A percentile compares a stretch with the other conserved stretches of the same genome.
phyloP scores from a whole-genome alignment of 495 filamentous ascomycete species.

The Clohesyomyces aquaticus region DNA sequence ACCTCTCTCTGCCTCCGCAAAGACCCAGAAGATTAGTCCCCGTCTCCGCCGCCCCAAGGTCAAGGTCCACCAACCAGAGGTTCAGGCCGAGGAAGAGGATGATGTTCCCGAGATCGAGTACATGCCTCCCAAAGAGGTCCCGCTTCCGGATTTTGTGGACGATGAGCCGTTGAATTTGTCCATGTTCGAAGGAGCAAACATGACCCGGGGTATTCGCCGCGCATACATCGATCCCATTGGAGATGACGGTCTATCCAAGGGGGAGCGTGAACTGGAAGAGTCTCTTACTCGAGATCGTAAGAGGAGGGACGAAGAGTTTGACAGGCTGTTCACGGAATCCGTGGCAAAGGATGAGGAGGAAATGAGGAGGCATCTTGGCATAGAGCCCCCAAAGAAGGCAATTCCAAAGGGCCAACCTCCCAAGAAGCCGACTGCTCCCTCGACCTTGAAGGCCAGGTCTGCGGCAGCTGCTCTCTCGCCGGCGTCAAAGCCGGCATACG shows the following conservation, averaged over 20 bases:
- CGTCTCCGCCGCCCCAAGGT: slow-evolving; percentile 54
- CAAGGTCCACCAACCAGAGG: slow-evolving; percentile 52
- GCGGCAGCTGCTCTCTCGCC: slow-evolving; percentile 61
- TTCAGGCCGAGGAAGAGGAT: slow-evolving; percentile 58
- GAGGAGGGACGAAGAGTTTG: slow-evolving; percentile 61
- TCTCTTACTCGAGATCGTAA: slow-evolving; percentile 61
- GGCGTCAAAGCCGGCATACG: slow-evolving; percentile 41
- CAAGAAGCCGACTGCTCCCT: slow-evolving; percentile 38
- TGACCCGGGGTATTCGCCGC: slow-evolving; percentile 69
- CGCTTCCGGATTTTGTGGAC: slow-evolving; percentile 75
- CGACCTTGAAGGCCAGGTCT: slow-evolving; percentile 56
- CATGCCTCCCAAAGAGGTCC: slow-evolving; percentile 67
- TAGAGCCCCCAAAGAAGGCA: slow-evolving; percentile 26
- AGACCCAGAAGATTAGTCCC: slow-evolving; percentile 56
- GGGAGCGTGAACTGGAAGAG: slow-evolving; percentile 33
- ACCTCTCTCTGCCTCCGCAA: slow-evolving; percentile 50
- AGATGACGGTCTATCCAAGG: slow-evolving; percentile 60
- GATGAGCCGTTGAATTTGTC: slow-evolving; percentile 62
- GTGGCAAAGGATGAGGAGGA: slow-evolving; percentile 34
- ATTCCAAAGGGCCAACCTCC: slow-evolving; percentile 1
- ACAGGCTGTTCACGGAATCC: slow-evolving; percentile 42
- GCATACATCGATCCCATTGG: slow-evolving; percentile 68
- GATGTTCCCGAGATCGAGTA: slow-evolving; percentile 76
- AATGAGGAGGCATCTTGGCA: slow-evolving; percentile 17
- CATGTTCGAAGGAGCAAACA: slow-evolving; percentile 62